Evolutionary conservation across 2,329 filamentous ascomycete species (phyloP).

Genomic region (Plenodomus biglobosus): DNA sequence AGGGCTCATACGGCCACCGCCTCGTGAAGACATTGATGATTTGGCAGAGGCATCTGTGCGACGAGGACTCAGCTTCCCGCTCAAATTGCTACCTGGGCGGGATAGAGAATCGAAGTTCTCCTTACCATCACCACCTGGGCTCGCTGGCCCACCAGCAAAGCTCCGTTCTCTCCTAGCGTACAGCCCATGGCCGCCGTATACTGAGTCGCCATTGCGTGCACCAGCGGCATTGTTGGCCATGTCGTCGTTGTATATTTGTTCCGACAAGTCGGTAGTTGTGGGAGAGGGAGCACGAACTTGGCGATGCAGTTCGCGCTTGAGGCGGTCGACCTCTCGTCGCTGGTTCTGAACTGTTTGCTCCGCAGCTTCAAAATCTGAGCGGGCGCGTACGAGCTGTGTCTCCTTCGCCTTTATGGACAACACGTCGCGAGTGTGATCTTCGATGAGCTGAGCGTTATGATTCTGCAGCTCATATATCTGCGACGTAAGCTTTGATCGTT

Average conservation of each 20-base stretch:
- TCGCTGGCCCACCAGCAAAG: slow-evolving; percentile 32
- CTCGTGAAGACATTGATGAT: slow-evolving; percentile 38
- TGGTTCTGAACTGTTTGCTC: slow-evolving; percentile 84
- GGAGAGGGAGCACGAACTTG: slow-evolving; percentile 57
- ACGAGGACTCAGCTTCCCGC: slow-evolving; percentile 44
- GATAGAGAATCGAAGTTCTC: slow-evolving; percentile 49
- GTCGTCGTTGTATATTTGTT: slow-evolving; percentile 60
- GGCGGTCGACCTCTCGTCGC: slow-evolving; percentile 82
- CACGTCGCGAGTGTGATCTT: slow-evolving; percentile 94
- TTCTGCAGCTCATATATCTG: slow-evolving; percentile 95
- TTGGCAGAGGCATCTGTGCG: slow-evolving; percentile 38
- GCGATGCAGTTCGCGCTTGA: slow-evolving; percentile 78
- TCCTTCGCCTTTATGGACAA: slow-evolving; percentile 98
- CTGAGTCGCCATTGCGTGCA: slow-evolving; percentile 39
- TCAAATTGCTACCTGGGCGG: slow-evolving; percentile 38
- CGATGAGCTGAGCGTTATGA: slow-evolving; percentile 93
- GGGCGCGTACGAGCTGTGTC: slow-evolving; percentile 88
- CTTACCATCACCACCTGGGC: slow-evolving; percentile 49
- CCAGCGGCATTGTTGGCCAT: slow-evolving; percentile 56
- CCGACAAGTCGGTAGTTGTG: slow-evolving; percentile 51
- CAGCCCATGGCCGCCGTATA: slow-evolving; percentile 46
- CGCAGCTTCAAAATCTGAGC: slow-evolving; percentile 85
- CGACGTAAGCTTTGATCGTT: slow-evolving; percentile 77
- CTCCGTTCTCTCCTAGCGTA: slow-evolving; percentile 34
- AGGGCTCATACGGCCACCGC: slow-evolving; percentile 39